phyloP scores from a whole-genome alignment of 768 basidiomycete genomes.

The Candolleomyces eurysporus region DNA sequence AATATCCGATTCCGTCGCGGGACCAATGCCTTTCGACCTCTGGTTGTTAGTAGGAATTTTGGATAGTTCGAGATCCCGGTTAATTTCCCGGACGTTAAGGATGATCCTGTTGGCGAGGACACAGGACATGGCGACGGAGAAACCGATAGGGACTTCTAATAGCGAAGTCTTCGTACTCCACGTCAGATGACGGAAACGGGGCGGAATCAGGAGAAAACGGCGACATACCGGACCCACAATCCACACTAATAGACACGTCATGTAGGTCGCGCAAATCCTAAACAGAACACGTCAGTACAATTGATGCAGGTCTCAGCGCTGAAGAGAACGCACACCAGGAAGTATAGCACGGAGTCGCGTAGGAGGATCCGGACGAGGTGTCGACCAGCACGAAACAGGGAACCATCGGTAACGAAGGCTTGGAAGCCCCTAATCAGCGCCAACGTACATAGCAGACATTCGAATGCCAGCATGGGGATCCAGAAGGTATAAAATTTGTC shows the following conservation, averaged over 20 bases:
- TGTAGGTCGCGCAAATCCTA: conserved; percentile 57
- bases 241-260: conserved; percentile 48
- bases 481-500: conserved; percentile 53
- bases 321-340: conserved; percentile 45
- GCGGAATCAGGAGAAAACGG: not conserved
- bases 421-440: conserved; percentile 51
- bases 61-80: conserved; percentile 22
- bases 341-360: conserved; percentile 56
- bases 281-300: not conserved
- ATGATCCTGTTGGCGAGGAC: conserved; percentile 56
- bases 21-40: not conserved
- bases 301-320: no score
- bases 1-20: conserved; percentile 1
- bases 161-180: conserved; percentile 29
- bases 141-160: conserved; percentile 55
- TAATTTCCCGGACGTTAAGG: conserved; percentile 50
- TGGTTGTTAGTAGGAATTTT: not conserved
- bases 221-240: conserved; percentile 31
- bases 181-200: not conserved
- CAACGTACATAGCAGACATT: conserved; percentile 49
- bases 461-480: conserved; percentile 57
- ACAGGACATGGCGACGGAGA: conserved; percentile 57
- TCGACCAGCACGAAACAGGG: conserved; percentile 40
- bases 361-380: conserved; percentile 49
- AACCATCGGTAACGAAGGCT: conserved; percentile 34